phyloP scores from a whole-genome alignment of 768 basidiomycete species.

The Cystofilobasidium macerans region DNA sequence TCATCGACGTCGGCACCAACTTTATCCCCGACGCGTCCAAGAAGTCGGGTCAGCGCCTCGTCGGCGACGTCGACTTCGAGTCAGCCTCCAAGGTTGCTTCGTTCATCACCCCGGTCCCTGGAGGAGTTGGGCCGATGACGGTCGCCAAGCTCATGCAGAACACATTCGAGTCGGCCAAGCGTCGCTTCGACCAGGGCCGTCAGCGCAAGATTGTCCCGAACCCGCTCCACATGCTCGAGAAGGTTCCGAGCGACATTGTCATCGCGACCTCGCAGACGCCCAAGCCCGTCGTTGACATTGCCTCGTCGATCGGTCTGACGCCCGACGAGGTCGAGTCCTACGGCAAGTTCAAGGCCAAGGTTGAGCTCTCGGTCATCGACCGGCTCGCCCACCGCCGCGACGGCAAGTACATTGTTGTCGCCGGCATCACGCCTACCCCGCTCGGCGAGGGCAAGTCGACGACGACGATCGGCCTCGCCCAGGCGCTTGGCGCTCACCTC shows the following conservation, averaged over 20 bases:
- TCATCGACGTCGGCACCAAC: slow-evolving; percentile 98
- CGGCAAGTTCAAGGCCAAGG: slow-evolving; percentile 93
- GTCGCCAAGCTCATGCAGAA: slow-evolving; percentile 97
- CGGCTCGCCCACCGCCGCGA: slow-evolving; percentile 72
- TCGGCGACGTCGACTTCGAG: slow-evolving; percentile 85
- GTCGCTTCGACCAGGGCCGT: slow-evolving; percentile 60
- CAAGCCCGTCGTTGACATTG: slow-evolving; percentile 73
- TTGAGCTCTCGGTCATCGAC: slow-evolving; percentile 77
- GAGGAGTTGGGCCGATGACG: slow-evolving; percentile 98
- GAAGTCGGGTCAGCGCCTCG: slow-evolving; percentile 88
- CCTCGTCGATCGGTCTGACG: slow-evolving; percentile 73
- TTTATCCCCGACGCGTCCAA: slow-evolving; percentile 81
- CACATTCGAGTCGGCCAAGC: slow-evolving; percentile 71
- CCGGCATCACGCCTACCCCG: slow-evolving; percentile 93
- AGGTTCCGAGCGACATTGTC: slow-evolving; percentile 93
- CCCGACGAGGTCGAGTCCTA: slow-evolving; percentile 84
- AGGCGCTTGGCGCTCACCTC: slow-evolving; percentile 89
- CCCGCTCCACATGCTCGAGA: slow-evolving; percentile 61
- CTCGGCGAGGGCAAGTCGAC: slow-evolving; percentile 98
- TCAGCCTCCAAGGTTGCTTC: slow-evolving; percentile 69
- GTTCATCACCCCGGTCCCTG: slow-evolving; percentile 92
- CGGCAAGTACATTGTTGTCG: slow-evolving; percentile 92
- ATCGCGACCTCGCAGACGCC: slow-evolving; percentile 91
- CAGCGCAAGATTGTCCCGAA: slow-evolving; percentile 56
- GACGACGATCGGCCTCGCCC: slow-evolving; percentile 90